phyloP scores from a whole-genome alignment of 108 stramenopile genomes.

The Pseudonitzschia multiseries region DNA sequence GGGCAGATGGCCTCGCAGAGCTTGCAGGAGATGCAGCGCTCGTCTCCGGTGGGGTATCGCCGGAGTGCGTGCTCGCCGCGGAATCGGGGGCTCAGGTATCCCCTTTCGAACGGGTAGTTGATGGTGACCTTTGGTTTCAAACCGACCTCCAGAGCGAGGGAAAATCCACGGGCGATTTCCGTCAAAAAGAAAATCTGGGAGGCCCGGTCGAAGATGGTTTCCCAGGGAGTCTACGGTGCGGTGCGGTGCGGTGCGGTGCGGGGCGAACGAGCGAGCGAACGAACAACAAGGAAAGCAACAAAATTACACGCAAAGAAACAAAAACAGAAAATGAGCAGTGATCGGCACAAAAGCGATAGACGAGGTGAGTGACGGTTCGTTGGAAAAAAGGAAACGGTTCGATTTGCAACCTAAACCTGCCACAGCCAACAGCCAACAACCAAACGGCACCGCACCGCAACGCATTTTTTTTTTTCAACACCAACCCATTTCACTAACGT shows the following conservation, averaged over 20 bases:
- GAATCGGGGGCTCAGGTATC: conserved; percentile 94
- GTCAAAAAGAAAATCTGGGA: conserved; percentile 90
- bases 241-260: too few species aligned
- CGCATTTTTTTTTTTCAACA: too few species aligned
- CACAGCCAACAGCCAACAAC: too few species aligned
- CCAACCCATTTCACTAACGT: too few species aligned
- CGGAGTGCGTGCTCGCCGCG: conserved; percentile 98
- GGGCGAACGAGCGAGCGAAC: too few species aligned
- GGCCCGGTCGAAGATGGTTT: conserved; percentile 81
- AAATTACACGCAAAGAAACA: too few species aligned
- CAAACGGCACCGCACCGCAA: too few species aligned
- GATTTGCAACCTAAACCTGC: too few species aligned
- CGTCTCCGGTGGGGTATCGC: conserved; percentile 98
- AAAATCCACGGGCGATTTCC: conserved; percentile 84
- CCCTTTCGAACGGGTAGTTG: conserved; percentile 99
- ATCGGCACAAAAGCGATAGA: too few species aligned
- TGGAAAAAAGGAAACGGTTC: too few species aligned
- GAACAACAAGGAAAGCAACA: not conserved
- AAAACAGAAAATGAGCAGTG: not conserved
- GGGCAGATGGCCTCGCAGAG: conserved; percentile 99
- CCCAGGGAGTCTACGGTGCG: conserved; percentile 67
- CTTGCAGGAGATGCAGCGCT: conserved; percentile 99
- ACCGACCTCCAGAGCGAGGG: conserved; percentile 75
- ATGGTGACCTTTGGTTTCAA: conserved; percentile 93
- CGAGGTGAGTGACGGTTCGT: too few species aligned